Evolutionary conservation across 352 stramenopile genomes (phyloP), one percentile per base, ranked within the genome.

Genomic region (Pythium monospermum): DNA sequence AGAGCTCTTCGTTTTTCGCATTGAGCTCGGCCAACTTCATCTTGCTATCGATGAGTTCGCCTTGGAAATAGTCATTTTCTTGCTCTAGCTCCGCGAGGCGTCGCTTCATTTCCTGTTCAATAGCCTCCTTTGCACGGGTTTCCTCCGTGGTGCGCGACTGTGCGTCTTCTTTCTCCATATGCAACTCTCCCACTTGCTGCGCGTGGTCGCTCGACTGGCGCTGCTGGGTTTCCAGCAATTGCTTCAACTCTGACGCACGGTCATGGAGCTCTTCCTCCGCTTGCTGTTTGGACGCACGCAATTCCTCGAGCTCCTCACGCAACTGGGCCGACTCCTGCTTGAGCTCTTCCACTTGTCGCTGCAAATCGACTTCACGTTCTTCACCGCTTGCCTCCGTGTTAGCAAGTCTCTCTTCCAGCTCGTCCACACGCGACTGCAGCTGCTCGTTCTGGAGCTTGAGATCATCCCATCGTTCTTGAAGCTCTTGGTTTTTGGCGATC

Each of bases 1-100:
- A 51, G 19, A 87, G 66, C 56, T 92, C 75, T 50, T 92, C 81
- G 58, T 87, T 85, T 41, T 68, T 68, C 49, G 86, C 74, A 55
- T 71, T 87, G 32, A 90, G 64, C 53, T 85, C 64, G 4, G 81
- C 78, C 25, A 89, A 66, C 42, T 88, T 85, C 66, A 92, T 83
- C 73, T 92, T 90, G 65, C 71, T 87, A 51, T 87, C 73, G 35
- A 92, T 87, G 43, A 92, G 61, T 43, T 92, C 81, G 53, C 68
- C 64, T 52, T 90, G 81, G 64, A 87, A 92, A 59, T 88, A 89
- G 47, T 87, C 76, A 50, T 89, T 86, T 60, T 91, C 81, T 48
- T 85, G 69, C 59, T 87, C 63, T 10, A 91, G 66, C 41, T 69
- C 49, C 23, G 59, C 49, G 11, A 80, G 40, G 21, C 64, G 67